These are phyloP conservation scores for Skeletonema marinoi DNA, from an alignment of 108 stramenopile genomes.

Conservation along the genomic window DNA sequence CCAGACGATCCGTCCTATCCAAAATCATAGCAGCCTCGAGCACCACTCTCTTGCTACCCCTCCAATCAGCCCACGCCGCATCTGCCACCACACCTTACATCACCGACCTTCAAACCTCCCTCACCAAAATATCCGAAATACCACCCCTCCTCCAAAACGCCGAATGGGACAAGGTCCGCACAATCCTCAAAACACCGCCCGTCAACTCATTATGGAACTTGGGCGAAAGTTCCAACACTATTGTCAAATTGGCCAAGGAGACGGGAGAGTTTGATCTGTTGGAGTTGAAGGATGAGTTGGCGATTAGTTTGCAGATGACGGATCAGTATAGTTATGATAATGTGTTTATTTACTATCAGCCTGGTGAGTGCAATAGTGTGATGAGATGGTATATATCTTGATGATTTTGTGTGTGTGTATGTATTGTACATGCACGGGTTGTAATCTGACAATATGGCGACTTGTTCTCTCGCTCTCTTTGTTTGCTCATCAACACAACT, in stretches of 20 bases:
- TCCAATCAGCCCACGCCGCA: constrained; percentile 4
- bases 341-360: constrained; percentile 77
- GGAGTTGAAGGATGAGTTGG: constrained; percentile 76
- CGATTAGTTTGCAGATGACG: constrained; percentile 70
- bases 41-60: not conserved
- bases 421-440: no score
- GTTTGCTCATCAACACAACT: no score
- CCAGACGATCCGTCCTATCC: no score
- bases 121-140: constrained; percentile 46
- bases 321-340: constrained; percentile 82
- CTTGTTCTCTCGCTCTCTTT: no score
- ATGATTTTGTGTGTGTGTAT: no score
- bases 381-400: not conserved
- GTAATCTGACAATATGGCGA: no score
- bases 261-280: constrained; percentile 68
- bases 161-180: constrained; percentile 76
- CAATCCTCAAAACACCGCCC: constrained; percentile 76
- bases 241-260: constrained; percentile 64
- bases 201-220: constrained; percentile 80
- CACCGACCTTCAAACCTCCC: constrained; percentile 34
- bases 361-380: constrained; percentile 43
- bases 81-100: constrained; percentile 13
- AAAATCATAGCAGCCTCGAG: no score
- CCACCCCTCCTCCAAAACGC: constrained; percentile 55
- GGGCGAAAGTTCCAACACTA: constrained; percentile 63